Evolutionary conservation across 116 monocot species (phyloP).

Genomic region (Dioscorea cayenensis): DNA sequence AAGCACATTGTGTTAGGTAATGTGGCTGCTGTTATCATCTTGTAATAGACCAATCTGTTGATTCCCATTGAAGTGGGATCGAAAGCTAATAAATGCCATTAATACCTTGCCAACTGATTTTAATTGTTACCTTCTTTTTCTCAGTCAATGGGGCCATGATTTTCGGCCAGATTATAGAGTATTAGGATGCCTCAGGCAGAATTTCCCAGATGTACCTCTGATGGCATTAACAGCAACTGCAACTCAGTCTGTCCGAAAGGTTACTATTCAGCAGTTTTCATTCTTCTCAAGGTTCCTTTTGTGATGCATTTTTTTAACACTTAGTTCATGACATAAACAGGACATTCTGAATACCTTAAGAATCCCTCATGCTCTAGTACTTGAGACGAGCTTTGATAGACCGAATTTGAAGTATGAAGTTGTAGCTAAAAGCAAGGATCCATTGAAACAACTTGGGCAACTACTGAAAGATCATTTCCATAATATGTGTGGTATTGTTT

Average conservation of each 20-base stretch:
- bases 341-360: conserved; percentile 69
- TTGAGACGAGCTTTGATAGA: conserved; percentile 91
- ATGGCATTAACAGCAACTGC: conserved; percentile 99
- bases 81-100: background rate
- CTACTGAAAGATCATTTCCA: conserved; percentile 64
- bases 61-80: background rate
- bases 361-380: conserved; percentile 71
- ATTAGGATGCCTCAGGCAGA: conserved; percentile 77
- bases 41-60: background rate
- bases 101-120: background rate
- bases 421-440: conserved; percentile 66
- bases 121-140: background rate
- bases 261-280: conserved; percentile 2
- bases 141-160: conserved; percentile 97
- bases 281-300: background rate
- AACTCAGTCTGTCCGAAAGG: conserved; percentile 76
- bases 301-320: background rate
- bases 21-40: background rate
- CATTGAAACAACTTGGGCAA: conserved; percentile 76
- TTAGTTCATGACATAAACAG: conserved; percentile 34
- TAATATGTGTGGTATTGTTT: conserved; percentile 81
- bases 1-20: conserved; percentile 98
- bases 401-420: conserved; percentile 85
- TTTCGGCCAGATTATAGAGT: conserved; percentile 93
- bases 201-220: conserved; percentile 63